phyloP scores from a whole-genome alignment of 2,329 filamentous ascomycete genomes.

The Cephalotrichum gorgonifer region DNA sequence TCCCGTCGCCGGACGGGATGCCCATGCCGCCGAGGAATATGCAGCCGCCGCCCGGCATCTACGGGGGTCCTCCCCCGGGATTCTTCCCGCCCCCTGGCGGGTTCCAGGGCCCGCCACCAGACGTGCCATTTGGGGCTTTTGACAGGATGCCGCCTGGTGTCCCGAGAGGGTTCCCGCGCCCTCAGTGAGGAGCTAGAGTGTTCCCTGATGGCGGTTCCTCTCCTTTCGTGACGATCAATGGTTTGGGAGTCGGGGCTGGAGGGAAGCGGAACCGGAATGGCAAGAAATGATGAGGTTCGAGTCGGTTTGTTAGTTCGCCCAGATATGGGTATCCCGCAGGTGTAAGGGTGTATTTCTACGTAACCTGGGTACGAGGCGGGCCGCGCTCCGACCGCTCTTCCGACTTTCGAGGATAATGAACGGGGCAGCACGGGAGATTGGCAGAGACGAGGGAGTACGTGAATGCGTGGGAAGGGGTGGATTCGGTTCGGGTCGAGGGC shows the following conservation, averaged over 20 bases:
- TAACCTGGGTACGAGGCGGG: no score
- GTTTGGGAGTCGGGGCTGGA: no score
- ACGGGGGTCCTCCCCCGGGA: constrained; percentile 33
- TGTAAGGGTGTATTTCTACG: no score
- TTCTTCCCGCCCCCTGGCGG: constrained; percentile 44
- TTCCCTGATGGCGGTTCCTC: background rate
- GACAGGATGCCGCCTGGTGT: constrained; percentile 2
- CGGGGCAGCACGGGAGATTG: no score
- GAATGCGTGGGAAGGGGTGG: no score
- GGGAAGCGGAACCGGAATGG: background rate
- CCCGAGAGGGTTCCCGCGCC: background rate
- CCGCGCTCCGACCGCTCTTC: no score
- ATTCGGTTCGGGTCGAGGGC: no score
- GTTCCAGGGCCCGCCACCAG: constrained; percentile 4
- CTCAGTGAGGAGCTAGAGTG: background rate
- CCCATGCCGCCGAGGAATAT: constrained; percentile 43
- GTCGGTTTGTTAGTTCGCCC: background rate
- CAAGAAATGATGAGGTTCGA: background rate
- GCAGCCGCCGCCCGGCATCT: constrained; percentile 49
- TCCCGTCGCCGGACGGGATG: constrained; percentile 36
- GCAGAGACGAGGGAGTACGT: no score
- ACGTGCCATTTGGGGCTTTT: background rate
- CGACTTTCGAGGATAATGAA: no score
- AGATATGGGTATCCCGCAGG: no score
- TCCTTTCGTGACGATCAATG: no score